These are phyloP conservation scores for Tolypocladium amazonense DNA, from an alignment of 2,329 filamentous ascomycete genomes.

Conservation along the genomic window DNA sequence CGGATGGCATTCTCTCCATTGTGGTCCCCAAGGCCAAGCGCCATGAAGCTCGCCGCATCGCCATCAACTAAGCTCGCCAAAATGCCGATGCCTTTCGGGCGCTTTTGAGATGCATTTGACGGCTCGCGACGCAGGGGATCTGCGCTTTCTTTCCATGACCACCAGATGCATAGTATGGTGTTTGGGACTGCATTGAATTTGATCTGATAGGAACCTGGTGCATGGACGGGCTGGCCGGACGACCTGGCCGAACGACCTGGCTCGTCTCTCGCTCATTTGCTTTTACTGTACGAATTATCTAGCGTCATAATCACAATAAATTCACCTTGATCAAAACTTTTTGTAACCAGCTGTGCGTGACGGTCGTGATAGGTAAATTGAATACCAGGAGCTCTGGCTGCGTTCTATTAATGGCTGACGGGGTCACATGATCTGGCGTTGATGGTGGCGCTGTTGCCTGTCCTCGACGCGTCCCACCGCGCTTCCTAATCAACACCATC, in stretches of 20 bases:
- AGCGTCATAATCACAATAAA: background rate
- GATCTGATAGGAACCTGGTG: background rate
- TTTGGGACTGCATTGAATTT: background rate
- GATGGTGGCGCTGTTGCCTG: conserved; percentile 13
- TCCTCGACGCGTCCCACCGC: conserved; percentile 23
- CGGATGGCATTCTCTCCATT: conserved; percentile 55
- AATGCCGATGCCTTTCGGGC: background rate
- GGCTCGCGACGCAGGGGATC: background rate
- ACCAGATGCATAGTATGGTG: background rate
- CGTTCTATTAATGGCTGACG: background rate
- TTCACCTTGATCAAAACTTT: background rate
- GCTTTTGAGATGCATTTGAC: background rate
- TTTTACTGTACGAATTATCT: background rate
- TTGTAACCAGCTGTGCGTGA: background rate
- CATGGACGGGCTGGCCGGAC: background rate
- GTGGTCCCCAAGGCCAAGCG: conserved; percentile 56
- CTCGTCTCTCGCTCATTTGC: background rate
- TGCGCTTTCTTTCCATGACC: background rate
- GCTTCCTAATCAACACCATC: conserved; percentile 12
- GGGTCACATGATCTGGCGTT: conserved; percentile 29
- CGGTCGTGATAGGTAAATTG: background rate
- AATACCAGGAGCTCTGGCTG: background rate
- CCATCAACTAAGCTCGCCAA: conserved; percentile 30
- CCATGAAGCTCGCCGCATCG: conserved; percentile 44
- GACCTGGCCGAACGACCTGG: background rate